A percentile compares a stretch with the other conserved stretches of the same genome.
These are phyloP conservation scores for Trichoderma afroharzianum DNA, from an alignment of 2,329 filamentous ascomycete genomes.

Conservation along the genomic window DNA sequence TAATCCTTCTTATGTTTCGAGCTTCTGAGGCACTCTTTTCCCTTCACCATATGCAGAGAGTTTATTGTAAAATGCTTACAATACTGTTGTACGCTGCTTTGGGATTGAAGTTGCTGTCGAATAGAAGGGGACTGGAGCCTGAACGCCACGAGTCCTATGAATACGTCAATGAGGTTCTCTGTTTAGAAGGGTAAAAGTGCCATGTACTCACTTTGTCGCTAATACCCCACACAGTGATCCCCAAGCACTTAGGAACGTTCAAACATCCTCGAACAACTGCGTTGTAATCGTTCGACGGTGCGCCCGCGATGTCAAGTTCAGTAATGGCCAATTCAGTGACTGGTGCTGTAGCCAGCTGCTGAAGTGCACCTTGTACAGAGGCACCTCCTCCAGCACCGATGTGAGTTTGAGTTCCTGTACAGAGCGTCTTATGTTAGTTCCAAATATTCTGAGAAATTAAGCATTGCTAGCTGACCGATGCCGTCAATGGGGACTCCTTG, in stretches of 20 bases:
- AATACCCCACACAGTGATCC: not conserved
- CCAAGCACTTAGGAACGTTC: not conserved
- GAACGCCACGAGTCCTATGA: not conserved
- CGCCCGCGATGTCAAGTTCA: not conserved
- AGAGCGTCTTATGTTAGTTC: not conserved
- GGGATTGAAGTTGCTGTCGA: not conserved
- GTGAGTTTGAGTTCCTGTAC: not conserved
- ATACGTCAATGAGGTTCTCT: not conserved
- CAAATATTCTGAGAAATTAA: not conserved
- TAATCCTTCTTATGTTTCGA: not conserved
- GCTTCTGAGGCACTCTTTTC: not conserved
- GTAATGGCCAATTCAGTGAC: not conserved
- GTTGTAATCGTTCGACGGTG: not conserved
- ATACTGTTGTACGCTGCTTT: not conserved
- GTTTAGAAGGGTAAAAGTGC: not conserved
- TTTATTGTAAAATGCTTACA: not conserved
- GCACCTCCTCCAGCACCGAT: not conserved
- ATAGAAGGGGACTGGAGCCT: not conserved
- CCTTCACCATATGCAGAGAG: not conserved
- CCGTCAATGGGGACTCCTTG: conserved; percentile 4
- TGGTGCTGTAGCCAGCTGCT: not conserved
- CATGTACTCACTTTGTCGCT: not conserved
- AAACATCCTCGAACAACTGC: not conserved
- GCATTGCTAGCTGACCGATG: not conserved
- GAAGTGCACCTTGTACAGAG: not conserved